Evolutionary conservation across 2,329 filamentous ascomycete genomes (phyloP).

Genomic region (Calonectria fujianensis): DNA sequence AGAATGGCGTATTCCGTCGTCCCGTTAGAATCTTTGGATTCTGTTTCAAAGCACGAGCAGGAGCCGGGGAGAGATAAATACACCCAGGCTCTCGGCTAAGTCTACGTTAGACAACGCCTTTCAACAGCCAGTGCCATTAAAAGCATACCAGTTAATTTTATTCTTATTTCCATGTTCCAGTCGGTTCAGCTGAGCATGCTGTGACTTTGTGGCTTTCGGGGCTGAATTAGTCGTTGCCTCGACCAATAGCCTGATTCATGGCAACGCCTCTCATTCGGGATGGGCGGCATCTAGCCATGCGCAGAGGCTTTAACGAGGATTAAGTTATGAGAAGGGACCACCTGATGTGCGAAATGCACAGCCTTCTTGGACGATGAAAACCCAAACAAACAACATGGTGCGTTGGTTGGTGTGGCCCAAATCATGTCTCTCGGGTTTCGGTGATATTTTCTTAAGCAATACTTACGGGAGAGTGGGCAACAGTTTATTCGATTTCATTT

Average conservation of each 20-base stretch:
- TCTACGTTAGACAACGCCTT: neutral
- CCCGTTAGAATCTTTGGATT: neutral
- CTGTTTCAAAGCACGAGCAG: too few species aligned
- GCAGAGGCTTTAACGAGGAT: neutral
- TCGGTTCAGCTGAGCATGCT: neutral
- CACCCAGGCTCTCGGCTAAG: neutral
- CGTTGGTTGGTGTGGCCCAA: neutral
- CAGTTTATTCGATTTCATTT: neutral
- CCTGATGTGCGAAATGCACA: neutral
- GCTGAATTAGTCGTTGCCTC: neutral
- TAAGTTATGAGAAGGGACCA: neutral
- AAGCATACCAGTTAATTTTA: neutral
- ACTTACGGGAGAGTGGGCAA: neutral
- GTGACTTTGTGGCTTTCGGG: neutral
- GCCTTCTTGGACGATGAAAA: neutral
- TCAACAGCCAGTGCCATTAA: neutral
- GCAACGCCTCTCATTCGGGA: neutral
- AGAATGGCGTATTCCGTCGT: neutral
- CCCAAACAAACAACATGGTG: neutral
- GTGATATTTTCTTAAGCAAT: neutral
- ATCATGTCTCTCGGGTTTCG: neutral
- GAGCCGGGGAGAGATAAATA: neutral
- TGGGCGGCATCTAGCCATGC: neutral
- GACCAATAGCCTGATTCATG: neutral
- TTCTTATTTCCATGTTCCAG: neutral